A percentile compares a stretch with the other conserved stretches of the same genome.
Evolutionary conservation across 371 early-diverging fungal species (phyloP).

Genomic region (Zancudomyces culisetae): DNA sequence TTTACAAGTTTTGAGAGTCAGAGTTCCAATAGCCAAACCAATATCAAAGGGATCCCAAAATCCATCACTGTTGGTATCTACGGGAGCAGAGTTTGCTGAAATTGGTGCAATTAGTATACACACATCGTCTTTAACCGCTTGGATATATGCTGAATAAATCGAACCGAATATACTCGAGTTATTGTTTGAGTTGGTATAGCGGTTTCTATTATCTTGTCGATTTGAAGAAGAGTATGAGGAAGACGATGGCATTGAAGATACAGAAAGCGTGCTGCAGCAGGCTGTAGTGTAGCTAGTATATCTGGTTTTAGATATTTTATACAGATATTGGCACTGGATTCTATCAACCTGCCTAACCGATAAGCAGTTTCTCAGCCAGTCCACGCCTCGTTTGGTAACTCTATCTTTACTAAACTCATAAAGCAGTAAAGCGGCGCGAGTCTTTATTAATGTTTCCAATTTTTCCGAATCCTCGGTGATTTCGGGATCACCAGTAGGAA

Average conservation of each 20-base stretch:
- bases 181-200: neutral
- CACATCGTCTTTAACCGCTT: slow-evolving; percentile 15
- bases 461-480: slow-evolving; percentile 28
- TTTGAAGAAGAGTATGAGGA: no score
- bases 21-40: slow-evolving; percentile 34
- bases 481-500: slow-evolving; percentile 28
- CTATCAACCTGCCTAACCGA: slow-evolving; percentile 4
- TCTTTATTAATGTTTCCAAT: slow-evolving; percentile 46
- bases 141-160: no score
- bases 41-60: slow-evolving; percentile 61
- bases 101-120: slow-evolving; percentile 35
- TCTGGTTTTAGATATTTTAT: neutral
- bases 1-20: slow-evolving; percentile 36
- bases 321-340: slow-evolving; percentile 3
- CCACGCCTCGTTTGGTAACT: neutral
- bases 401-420: slow-evolving; percentile 7
- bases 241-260: neutral
- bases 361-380: slow-evolving; percentile 1
- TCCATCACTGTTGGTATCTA: no score
- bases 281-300: slow-evolving; percentile 4
- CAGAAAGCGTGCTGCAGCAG: neutral
- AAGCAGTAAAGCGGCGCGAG: slow-evolving; percentile 57
- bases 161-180: neutral
- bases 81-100: neutral
- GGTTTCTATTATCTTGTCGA: neutral